A percentile compares a stretch with the other conserved stretches of the same genome.
phyloP scores from a whole-genome alignment of 495 filamentous ascomycete species.

The Aspergillus sclerotiicarbonarius region DNA sequence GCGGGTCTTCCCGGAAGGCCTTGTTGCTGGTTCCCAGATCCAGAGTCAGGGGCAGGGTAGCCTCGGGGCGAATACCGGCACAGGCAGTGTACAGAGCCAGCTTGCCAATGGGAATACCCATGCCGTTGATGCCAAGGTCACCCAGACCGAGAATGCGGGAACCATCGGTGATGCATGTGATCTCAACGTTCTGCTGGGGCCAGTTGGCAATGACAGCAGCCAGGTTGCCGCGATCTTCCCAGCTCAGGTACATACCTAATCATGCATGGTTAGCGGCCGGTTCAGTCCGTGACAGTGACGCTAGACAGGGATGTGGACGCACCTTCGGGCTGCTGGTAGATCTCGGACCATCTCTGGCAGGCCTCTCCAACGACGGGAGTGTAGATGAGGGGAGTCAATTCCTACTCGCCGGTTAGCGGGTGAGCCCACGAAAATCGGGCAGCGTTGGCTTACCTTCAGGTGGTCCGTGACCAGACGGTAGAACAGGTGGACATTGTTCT shows the following conservation, averaged over 20 bases:
- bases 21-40: constrained; percentile 93
- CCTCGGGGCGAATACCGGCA: constrained; percentile 89
- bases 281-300: constrained; percentile 23
- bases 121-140: constrained; percentile 94
- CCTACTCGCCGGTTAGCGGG: constrained; percentile 40
- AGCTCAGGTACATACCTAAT: constrained; percentile 81
- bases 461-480: constrained; percentile 91
- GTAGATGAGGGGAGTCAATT: constrained; percentile 93
- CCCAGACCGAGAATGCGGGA: constrained; percentile 94
- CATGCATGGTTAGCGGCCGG: constrained; percentile 27
- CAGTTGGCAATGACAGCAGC: constrained; percentile 82
- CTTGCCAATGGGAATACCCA: constrained; percentile 97
- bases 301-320: constrained; percentile 22
- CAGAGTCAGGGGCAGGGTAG: constrained; percentile 86
- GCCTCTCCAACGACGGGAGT: constrained; percentile 97
- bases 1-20: constrained; percentile 79
- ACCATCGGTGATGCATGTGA: constrained; percentile 95
- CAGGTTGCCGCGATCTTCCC: constrained; percentile 82
- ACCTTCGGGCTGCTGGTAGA: constrained; percentile 95
- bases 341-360: constrained; percentile 90
- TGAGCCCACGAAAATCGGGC: constrained; percentile 3
- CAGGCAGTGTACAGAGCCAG: constrained; percentile 92
- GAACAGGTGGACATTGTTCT: constrained; percentile 89
- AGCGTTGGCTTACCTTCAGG: constrained; percentile 57
- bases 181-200: constrained; percentile 84